Evolutionary conservation across 148 eudicot species (phyloP).

Genomic region (Salicornia ramosissima): DNA sequence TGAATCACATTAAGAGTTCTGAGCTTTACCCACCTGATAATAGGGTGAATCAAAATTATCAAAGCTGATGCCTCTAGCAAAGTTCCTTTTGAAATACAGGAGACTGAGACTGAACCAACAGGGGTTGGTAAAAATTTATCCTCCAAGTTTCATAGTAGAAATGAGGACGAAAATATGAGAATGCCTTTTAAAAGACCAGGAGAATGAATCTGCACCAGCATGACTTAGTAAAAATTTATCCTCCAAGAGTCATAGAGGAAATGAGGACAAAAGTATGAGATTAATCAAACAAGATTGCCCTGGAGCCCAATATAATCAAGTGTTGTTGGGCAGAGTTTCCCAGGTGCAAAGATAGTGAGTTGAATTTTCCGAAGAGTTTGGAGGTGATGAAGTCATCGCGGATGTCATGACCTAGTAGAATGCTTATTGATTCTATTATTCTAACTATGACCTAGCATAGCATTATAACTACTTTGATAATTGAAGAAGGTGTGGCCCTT

Average conservation of each 20-base stretch:
- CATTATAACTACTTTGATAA: no score
- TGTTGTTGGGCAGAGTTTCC: background rate
- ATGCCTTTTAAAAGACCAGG: background rate
- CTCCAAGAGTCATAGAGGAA: background rate
- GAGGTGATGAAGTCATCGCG: background rate
- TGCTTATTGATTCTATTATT: no score
- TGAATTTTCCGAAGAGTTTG: background rate
- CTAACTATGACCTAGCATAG: no score
- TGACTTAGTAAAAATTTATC: background rate
- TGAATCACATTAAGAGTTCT: background rate
- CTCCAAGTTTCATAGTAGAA: background rate
- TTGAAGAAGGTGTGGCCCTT: no score
- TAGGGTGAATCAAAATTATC: background rate
- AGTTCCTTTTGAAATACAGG: background rate
- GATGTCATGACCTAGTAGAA: no score
- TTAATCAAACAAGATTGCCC: background rate
- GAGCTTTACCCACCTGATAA: background rate
- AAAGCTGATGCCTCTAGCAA: background rate
- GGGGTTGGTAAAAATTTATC: background rate
- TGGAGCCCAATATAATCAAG: no score
- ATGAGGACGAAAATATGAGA: background rate
- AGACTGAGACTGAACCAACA: background rate
- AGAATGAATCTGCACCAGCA: background rate
- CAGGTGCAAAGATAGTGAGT: background rate
- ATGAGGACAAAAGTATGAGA: background rate